Base-by-base conservation (phyloP, 495 filamentous ascomycete species). In the Talaromyces thailandensis region DNA sequence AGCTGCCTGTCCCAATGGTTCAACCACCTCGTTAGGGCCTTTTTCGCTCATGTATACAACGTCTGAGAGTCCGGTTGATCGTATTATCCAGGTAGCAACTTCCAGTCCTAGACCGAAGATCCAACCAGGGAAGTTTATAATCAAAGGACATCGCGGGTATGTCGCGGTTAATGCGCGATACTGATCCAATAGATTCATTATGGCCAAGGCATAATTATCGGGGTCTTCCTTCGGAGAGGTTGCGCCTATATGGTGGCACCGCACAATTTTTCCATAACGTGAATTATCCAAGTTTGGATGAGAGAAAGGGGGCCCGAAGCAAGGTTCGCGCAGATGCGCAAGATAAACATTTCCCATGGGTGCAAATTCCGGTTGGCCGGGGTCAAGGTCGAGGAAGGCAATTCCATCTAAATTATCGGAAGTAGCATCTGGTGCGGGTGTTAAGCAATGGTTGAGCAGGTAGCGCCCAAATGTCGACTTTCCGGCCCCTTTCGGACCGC, bases 61-160 rank as follows among this genome's bases (percentile, higher is more conserved):
- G 62, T 89, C 85, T 1, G 83, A 80, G 0, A 81, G 68, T 6
- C 71, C 71, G 2, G 78, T 67, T 2, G 71, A 71, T 1, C 73
- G 67, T 62, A 93, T 81, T 1, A 94, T 74, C 56, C 85, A 84
- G 23, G 78, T 76, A 0, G 92, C 77, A 11, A 93, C 76, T 66
- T 91, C 87, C 5, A 93, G 73, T 2, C 89, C 88, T 7, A 84
- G 82, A 4, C 88, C 89, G 68, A 88, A 86, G 28, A 93, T 85
- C 91, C 91, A 94, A 23, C 90, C 90, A 1, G 90, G 86, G 12
- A 86, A 88, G 70, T 95, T 94, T 69, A 96, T 82, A 8, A 96
- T 76, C 7, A 96, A 77, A 3, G 89, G 87, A 58, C 74, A 78
- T 56, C 75, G 70, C 25, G 75, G 75, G 61, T 76, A 71, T 24